A percentile compares a stretch with the other conserved stretches of the same genome.
phyloP scores from a whole-genome alignment of 2,329 filamentous ascomycete species.

The Ophiostoma sp. region DNA sequence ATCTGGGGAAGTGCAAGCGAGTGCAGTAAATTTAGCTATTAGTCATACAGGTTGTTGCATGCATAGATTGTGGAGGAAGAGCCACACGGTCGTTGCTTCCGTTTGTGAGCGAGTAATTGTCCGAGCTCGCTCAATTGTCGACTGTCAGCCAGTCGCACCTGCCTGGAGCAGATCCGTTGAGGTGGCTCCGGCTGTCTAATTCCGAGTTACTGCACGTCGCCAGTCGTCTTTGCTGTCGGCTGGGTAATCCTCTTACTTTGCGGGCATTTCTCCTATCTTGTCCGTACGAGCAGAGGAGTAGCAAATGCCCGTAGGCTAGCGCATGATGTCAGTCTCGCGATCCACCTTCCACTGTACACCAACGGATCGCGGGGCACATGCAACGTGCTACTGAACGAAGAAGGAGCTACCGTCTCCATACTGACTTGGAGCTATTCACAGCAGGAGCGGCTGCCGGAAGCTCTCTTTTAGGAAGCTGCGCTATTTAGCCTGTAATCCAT shows the following conservation, averaged over 20 bases:
- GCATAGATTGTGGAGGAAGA: neutral
- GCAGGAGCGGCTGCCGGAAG: conserved; percentile 7
- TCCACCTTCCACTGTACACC: neutral
- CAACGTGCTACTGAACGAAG: neutral
- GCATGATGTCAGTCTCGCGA: conserved; percentile 18
- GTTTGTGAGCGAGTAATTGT: neutral
- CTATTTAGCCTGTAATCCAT: neutral
- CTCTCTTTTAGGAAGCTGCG: conserved; percentile 15
- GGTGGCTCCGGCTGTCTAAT: neutral
- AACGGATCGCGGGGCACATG: conserved; percentile 12
- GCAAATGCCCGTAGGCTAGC: conserved; percentile 11
- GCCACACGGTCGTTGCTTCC: neutral
- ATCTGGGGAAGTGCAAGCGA: neutral
- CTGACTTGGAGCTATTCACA: neutral
- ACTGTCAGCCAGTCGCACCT: neutral
- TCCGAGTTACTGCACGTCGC: neutral
- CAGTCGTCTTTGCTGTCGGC: neutral
- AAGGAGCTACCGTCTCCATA: neutral
- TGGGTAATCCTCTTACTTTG: neutral
- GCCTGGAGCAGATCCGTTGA: conserved; percentile 1
- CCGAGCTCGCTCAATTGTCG: neutral
- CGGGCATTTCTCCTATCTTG: neutral
- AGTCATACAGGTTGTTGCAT: neutral
- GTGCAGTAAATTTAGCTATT: neutral
- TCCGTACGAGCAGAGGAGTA: neutral